Conservation (phyloP, 148 eudicot species). For the Chenopodium formosanum region DNA sequence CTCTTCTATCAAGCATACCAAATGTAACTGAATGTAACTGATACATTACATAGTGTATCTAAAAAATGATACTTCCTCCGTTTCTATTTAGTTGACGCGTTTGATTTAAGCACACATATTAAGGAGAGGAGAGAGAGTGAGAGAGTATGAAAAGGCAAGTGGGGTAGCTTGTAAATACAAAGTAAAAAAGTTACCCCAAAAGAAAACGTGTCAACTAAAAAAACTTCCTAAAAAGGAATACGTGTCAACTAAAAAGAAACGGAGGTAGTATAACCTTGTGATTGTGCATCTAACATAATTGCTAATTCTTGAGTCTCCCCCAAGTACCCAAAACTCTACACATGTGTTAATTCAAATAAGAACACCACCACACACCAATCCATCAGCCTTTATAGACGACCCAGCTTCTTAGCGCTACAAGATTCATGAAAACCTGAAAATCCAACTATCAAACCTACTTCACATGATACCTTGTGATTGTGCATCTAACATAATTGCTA, state of each 20-base stretch:
- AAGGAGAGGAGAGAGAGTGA: no score
- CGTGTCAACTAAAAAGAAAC: no score
- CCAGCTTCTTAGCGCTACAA: not conserved
- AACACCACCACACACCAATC: not conserved
- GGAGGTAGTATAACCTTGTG: not conserved
- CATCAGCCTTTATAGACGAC: not conserved
- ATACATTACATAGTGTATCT: not conserved
- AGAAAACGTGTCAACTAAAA: no score
- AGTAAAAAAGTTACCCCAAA: no score
- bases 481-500: not conserved
- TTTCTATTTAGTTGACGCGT: no score
- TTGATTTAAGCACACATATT: no score
- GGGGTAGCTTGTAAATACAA: no score
- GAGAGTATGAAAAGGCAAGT: no score
- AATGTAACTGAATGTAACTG: not conserved
- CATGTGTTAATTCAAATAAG: not conserved
- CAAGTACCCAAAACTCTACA: not conserved
- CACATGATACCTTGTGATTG: not conserved
- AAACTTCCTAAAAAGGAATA: no score
- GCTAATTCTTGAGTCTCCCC: not conserved
- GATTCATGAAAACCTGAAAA: not conserved
- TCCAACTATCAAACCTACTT: no score
- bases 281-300: not conserved
- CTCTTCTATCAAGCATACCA: not conserved
- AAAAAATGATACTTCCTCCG: no score